Base-by-base conservation (phyloP, 164 flowering plant species). In the Hamamelis virginiana region DNA sequence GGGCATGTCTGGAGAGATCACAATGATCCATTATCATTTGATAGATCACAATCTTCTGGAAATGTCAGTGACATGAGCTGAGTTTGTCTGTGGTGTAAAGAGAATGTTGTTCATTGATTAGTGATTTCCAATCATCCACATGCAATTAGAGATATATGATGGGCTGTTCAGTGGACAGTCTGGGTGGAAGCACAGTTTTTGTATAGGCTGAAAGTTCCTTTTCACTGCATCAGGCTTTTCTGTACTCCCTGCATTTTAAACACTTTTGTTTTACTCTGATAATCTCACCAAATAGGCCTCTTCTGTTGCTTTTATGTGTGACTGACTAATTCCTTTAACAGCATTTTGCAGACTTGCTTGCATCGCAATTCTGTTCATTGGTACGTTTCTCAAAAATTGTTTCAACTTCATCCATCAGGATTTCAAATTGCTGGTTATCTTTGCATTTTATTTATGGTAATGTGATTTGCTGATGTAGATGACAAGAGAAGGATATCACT, bases 311-410 rank as follows among this genome's bases (percentile, higher is more conserved):
- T 15, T 53, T 59, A 47, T 67, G 48, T 64, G 13, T 65, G 4
- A 62, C 61, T 73, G 60, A 48, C 55, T 59, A 19, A 62, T 62
- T 78, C 46, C 12, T 84, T 70, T 65, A 16, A 70, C 96, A 96
- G 99, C 81, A 87, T 68, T 70, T 74, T 55, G 94, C 98, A 12
- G 99, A 96, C 75, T 79, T 89, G 77, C 88, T 96, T 68, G 97
- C 92, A 23, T 78, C 78, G 12, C 94, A 93, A 74, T 86, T 82
- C 33, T 33, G 72, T 73, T 71, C 84, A 41, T 84, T 89, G 91
- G 98, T 96, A 85, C 38, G 91, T 74, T 63, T 28, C 70, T 61
- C 55, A 55, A 33, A 21, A 52, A 19, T 43, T 14, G 58, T 19
- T 33, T 45, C 9, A 6, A 26, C 45, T 59, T 46, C 4, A 69